phyloP scores from a whole-genome alignment of 129 eudicot genomes.

The Deinandra increscens region DNA sequence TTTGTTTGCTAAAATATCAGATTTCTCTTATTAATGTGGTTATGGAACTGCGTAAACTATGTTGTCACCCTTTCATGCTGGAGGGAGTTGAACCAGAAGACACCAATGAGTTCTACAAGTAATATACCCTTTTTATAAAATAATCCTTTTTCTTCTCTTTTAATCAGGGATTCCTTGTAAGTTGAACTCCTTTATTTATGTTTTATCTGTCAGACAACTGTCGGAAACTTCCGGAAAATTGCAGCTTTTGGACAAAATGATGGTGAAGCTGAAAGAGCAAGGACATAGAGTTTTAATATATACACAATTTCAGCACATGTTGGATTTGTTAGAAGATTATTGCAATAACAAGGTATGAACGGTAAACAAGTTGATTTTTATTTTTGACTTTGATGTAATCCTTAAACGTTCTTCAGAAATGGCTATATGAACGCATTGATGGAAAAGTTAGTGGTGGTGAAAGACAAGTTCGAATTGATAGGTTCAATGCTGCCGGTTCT shows the following conservation, averaged over 20 bases:
- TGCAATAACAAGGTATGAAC: constrained; percentile 65
- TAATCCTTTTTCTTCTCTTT: constrained; percentile 4
- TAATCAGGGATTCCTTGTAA: background rate
- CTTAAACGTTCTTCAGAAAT: constrained; percentile 50
- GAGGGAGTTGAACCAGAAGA: constrained; percentile 97
- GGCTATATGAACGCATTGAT: constrained; percentile 94
- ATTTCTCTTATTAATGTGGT: constrained; percentile 95
- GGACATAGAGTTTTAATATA: constrained; percentile 93
- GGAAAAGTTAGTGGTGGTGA: constrained; percentile 98
- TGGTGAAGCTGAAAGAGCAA: constrained; percentile 90
- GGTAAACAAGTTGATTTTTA: background rate
- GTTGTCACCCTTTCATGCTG: constrained; percentile 93
- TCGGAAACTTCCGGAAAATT: constrained; percentile 82
- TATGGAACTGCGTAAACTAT: constrained; percentile 95
- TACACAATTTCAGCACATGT: constrained; percentile 97
- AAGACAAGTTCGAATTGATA: constrained; percentile 95
- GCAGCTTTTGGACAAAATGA: constrained; percentile 93
- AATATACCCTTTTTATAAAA: constrained; percentile 8
- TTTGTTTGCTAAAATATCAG: constrained; percentile 40
- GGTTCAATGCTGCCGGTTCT: constrained; percentile 86
- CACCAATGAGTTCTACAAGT: constrained; percentile 83
- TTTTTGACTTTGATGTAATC: constrained; percentile 1
- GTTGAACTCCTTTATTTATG: background rate
- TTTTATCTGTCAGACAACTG: constrained; percentile 57
- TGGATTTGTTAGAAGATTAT: constrained; percentile 93